Percentiles rank a stretch among this genome's conserved stretches.
These are phyloP conservation scores for Ascoidea rubescens DNA, from an alignment of 805 yeast species.

Conservation along the genomic window DNA sequence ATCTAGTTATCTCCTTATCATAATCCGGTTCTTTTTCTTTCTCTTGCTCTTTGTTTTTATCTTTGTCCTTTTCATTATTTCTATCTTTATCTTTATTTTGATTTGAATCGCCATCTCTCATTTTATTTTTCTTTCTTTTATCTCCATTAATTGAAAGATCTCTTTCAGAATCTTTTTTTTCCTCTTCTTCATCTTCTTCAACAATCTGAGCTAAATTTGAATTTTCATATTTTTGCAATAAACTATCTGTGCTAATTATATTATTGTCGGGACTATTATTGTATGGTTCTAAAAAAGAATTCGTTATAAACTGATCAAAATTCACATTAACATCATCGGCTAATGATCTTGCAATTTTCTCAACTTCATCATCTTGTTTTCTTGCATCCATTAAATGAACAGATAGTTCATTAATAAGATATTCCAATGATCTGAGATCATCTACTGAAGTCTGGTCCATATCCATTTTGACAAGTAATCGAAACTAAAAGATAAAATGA, in stretches of 20 bases:
- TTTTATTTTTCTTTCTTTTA: slow-evolving; percentile 11
- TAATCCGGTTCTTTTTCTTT: slow-evolving; percentile 12
- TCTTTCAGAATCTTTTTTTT: not conserved
- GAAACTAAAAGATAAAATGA: too few relatives aligned
- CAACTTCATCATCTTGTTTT: not conserved
- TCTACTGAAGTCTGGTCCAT: not conserved
- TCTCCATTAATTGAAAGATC: slow-evolving; percentile 7
- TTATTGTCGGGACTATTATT: too few relatives aligned
- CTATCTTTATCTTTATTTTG: slow-evolving; percentile 10
- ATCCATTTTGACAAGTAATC: not conserved
- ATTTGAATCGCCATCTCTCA: slow-evolving; percentile 12
- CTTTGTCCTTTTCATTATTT: slow-evolving; percentile 12
- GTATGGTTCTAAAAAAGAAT: not conserved
- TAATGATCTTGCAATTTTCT: not conserved
- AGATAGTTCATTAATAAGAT: not conserved
- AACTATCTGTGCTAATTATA: not conserved
- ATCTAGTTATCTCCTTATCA: not conserved
- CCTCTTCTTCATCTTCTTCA: slow-evolving; percentile 5
- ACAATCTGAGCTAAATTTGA: not conserved
- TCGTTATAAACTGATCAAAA: not conserved
- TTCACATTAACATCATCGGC: not conserved
- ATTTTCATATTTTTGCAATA: not conserved
- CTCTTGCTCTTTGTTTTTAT: not conserved
- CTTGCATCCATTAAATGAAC: not conserved
- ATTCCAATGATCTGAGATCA: not conserved